Evolutionary conservation across 2,329 filamentous ascomycete species (phyloP), one percentile per base, ranked within the genome.

Genomic region (Fusarium sp.): DNA sequence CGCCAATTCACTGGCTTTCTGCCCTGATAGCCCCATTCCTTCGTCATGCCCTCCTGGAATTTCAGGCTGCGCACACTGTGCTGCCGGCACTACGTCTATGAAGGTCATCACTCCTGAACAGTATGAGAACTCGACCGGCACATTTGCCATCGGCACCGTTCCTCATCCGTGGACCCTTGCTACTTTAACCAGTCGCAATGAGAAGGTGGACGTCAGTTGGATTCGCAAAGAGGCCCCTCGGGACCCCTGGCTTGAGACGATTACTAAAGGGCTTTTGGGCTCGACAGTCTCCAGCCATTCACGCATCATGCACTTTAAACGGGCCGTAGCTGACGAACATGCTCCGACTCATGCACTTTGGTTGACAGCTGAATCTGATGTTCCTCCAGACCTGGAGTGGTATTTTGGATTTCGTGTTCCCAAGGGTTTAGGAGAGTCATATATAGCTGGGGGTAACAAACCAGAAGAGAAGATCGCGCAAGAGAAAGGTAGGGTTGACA

Each of bases 91-190:
- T 10, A 85, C 86, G 32, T 85, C 87, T 0, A 84, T 93, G 79
- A 87, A 86, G 51, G 86, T 97, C 69, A 83, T 84, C n/a, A 90
- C 89, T 1, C 87, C 89, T 4, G 79, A 86, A 5, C 81, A 85
- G 19, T 96, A 93, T 78, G 86, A 86, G 56, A 97, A 97, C 78
- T 86, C 85, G 6, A 89, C 90, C 15, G 84, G 83, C 2, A 76
- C 91, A 17, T 98, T 94, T 81, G 93, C 91, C 4, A 92, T 99
- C 67, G 94, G 91, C 61, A 92, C 90, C 1, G 90, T 98, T 14
- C 95, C 95, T 1, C 96, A 99, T 76, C 96, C 96, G 0, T 97
- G 94, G 82, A 97, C 94, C 2, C 84, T 93, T 41, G 86, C 89
- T 54, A 87, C 89, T 14, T 82, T 98, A 19, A 84, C 88, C 60